A percentile compares a stretch with the other conserved stretches of the same genome.
Evolutionary conservation across 2,329 filamentous ascomycete genomes (phyloP).

Genomic region (Peltaster fructicola): DNA sequence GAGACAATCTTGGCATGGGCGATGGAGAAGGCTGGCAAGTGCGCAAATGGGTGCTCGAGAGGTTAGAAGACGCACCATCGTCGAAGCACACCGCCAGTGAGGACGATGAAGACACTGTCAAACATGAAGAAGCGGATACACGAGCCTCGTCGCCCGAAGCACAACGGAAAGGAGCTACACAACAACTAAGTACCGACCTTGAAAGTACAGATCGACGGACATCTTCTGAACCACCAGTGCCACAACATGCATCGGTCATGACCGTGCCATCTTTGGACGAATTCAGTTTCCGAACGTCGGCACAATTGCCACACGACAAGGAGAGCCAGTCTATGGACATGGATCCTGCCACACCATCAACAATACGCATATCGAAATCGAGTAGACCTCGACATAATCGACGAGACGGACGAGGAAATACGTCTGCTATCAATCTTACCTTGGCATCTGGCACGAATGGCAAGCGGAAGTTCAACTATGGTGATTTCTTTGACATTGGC

Average conservation of each 20-base stretch:
- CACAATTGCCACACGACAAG: conserved; percentile 37
- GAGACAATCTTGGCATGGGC: conserved; percentile 56
- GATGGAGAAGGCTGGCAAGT: conserved; percentile 61
- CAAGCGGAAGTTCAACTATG: conserved; percentile 56
- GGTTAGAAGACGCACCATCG: conserved; percentile 44
- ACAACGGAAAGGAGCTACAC: conserved; percentile 10
- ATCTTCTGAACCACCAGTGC: conserved; percentile 6
- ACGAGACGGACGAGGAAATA: conserved; percentile 5
- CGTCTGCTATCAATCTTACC: conserved; percentile 20
- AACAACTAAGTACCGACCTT: conserved; percentile 9
- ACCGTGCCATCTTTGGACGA: conserved; percentile 37
- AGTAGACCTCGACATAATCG: conserved; percentile 12
- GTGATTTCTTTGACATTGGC: conserved; percentile 58
- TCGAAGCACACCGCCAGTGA: conserved; percentile 42
- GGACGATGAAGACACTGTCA: conserved; percentile 45
- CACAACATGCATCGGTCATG: conserved; percentile 3
- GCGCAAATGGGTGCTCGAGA: conserved; percentile 50
- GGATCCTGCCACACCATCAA: conserved; percentile 5
- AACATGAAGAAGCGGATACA: conserved; percentile 32
- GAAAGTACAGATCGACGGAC: conserved; percentile 8
- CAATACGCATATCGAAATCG: conserved; percentile 1
- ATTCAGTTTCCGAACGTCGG: conserved; percentile 53
- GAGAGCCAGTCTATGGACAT: conserved; percentile 43
- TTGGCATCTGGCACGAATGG: conserved; percentile 49
- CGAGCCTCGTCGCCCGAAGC: conserved; percentile 22